These are phyloP conservation scores for Zopfochytrium polystomum DNA, from an alignment of 371 early-diverging fungal genomes.

Conservation along the genomic window DNA sequence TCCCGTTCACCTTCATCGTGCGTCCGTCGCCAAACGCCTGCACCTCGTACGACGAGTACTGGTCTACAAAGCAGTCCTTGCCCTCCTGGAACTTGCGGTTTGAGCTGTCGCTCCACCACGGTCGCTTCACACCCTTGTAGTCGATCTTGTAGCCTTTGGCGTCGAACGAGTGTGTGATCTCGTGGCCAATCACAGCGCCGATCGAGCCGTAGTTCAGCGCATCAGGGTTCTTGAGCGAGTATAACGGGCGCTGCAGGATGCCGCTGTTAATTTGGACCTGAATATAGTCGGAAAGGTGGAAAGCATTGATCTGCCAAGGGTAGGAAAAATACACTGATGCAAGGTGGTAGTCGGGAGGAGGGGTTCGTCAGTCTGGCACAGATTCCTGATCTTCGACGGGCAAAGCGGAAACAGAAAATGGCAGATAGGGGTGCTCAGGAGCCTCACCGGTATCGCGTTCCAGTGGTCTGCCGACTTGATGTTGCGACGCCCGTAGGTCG, in stretches of 20 bases:
- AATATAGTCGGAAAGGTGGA: conserved; percentile 37
- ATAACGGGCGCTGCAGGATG: neutral
- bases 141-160: conserved; percentile 57
- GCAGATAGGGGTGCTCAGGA: conserved; percentile 40
- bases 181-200: conserved; percentile 51
- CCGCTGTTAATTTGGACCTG: neutral
- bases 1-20: too few relatives aligned
- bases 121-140: conserved; percentile 31
- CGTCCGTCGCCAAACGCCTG: conserved; percentile 36
- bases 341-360: too few relatives aligned
- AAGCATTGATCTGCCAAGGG: too few relatives aligned
- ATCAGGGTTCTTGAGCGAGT: neutral
- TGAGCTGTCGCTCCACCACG: conserved; percentile 68
- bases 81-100: conserved; percentile 47
- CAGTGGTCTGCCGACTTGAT: conserved; percentile 21
- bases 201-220: conserved; percentile 46
- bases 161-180: conserved; percentile 52
- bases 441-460: conserved; percentile 25
- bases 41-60: conserved; percentile 54
- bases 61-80: conserved; percentile 61
- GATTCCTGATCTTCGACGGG: too few relatives aligned
- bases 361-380: too few relatives aligned
- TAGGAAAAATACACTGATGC: too few relatives aligned
- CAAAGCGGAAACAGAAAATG: too few relatives aligned
- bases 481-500: too few relatives aligned